phyloP scores from a whole-genome alignment of 2,329 filamentous ascomycete species.

The Diaporthe sp. region DNA sequence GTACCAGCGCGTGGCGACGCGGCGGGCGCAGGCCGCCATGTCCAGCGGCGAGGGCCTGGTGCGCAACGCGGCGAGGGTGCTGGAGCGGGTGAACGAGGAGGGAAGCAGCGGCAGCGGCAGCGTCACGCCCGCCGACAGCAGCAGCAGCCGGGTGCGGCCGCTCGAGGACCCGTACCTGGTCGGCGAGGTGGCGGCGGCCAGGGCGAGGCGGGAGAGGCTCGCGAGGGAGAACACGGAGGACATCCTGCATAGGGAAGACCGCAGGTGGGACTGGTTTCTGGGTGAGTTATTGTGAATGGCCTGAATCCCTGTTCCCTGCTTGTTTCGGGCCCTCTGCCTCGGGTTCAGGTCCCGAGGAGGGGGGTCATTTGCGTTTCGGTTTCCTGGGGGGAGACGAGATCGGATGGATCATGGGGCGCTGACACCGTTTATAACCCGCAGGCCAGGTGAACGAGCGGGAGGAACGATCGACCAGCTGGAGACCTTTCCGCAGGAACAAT shows the following conservation, averaged over 20 bases:
- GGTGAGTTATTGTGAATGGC: constrained; percentile 54
- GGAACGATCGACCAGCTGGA: constrained; percentile 64
- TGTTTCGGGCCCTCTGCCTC: constrained; percentile 13
- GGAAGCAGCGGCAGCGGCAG: constrained; percentile 43
- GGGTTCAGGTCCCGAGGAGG: constrained; percentile 9
- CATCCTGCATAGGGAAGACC: constrained; percentile 68
- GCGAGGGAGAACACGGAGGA: constrained; percentile 69
- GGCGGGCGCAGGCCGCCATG: constrained; percentile 63
- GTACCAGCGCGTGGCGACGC: constrained; percentile 74
- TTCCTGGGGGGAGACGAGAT: neutral
- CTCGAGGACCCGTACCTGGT: constrained; percentile 78
- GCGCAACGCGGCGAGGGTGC: constrained; percentile 47
- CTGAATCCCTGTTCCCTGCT: constrained; percentile 41
- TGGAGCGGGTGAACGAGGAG: constrained; percentile 56
- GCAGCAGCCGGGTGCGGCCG: constrained; percentile 55
- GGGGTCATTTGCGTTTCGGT: neutral
- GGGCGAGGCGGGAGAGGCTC: constrained; percentile 69
- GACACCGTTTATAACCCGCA: constrained; percentile 47
- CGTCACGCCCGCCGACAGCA: constrained; percentile 40
- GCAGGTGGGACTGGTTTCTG: constrained; percentile 72
- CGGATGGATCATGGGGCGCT: constrained; percentile 1
- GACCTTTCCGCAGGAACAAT: constrained; percentile 43
- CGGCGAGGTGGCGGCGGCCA: constrained; percentile 73
- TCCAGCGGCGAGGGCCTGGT: constrained; percentile 49
- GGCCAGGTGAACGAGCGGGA: constrained; percentile 66